These are phyloP conservation scores for Phytopythium cucurbitacearum DNA, from an alignment of 352 stramenopile genomes.

Conservation along the genomic window DNA sequence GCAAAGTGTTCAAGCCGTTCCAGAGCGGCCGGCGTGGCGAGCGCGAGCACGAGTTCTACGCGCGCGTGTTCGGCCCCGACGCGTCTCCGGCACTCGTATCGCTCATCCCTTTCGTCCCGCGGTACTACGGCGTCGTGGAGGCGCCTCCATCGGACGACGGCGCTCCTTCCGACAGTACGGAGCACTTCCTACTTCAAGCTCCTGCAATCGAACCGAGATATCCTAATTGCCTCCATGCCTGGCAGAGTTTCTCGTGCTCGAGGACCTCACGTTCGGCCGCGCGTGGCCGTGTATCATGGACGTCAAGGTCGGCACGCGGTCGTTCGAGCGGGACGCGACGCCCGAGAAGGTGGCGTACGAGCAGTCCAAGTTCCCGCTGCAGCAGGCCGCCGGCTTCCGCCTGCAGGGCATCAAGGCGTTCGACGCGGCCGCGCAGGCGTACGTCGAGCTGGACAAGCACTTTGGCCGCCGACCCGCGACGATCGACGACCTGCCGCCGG, in stretches of 20 bases:
- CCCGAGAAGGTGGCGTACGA: conserved; percentile 90
- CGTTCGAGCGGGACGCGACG: conserved; percentile 90
- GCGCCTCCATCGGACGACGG: conserved; percentile 17
- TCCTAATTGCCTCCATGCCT: neutral
- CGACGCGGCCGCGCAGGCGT: conserved; percentile 40
- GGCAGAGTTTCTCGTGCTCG: conserved; percentile 84
- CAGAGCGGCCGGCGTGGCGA: conserved; percentile 76
- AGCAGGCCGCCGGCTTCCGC: conserved; percentile 90
- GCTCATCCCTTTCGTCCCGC: conserved; percentile 46
- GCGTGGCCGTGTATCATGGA: conserved; percentile 93
- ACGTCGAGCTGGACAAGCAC: conserved; percentile 84
- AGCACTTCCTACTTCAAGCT: neutral
- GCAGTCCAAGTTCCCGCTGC: conserved; percentile 90
- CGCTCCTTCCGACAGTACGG: neutral
- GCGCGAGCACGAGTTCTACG: conserved; percentile 76
- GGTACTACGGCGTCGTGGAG: conserved; percentile 54
- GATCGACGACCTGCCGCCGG: conserved; percentile 46
- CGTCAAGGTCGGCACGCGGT: conserved; percentile 94
- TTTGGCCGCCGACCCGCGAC: conserved; percentile 71
- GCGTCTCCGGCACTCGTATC: conserved; percentile 15
- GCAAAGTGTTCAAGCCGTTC: conserved; percentile 82
- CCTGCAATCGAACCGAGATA: neutral
- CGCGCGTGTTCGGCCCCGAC: conserved; percentile 39
- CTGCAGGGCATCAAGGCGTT: conserved; percentile 94
- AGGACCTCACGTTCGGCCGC: conserved; percentile 87